Evolutionary conservation across 1,284 basidiomycete genomes (phyloP).

Genomic region (Quambalaria eucalypti): DNA sequence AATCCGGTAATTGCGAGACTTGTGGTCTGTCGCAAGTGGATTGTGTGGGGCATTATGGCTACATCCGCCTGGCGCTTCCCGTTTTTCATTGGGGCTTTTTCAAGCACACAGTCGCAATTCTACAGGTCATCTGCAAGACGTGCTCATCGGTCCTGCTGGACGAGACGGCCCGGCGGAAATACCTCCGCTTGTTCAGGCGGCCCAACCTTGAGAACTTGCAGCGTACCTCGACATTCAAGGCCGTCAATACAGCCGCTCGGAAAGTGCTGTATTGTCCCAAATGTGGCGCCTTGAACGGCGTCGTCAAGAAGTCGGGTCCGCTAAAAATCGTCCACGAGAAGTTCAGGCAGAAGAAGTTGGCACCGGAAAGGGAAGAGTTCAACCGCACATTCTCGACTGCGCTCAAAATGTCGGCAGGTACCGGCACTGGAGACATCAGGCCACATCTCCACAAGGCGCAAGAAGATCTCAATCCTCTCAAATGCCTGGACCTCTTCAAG

Average conservation of each 20-base stretch:
- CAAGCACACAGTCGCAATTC: constrained; percentile 82
- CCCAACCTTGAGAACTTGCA: constrained; percentile 89
- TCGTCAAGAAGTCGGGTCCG: constrained; percentile 90
- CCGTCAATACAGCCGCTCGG: constrained; percentile 78
- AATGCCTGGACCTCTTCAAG: constrained; percentile 85
- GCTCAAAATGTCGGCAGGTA: constrained; percentile 52
- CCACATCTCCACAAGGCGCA: constrained; percentile 80
- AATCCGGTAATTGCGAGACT: constrained; percentile 83
- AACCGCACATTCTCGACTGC: constrained; percentile 74
- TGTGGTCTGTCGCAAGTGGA: constrained; percentile 86
- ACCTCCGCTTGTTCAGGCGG: constrained; percentile 77
- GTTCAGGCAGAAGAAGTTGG: constrained; percentile 88
- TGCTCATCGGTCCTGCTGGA: constrained; percentile 90
- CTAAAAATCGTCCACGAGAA: constrained; percentile 97
- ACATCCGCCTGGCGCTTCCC: constrained; percentile 65
- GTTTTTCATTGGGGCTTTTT: constrained; percentile 97
- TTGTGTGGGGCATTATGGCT: constrained; percentile 92
- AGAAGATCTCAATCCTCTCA: constrained; percentile 90
- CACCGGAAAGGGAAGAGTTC: constrained; percentile 79
- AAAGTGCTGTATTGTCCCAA: constrained; percentile 88
- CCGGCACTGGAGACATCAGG: constrained; percentile 72
- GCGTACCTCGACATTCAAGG: constrained; percentile 72
- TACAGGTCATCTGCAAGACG: constrained; percentile 60
- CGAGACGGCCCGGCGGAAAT: constrained; percentile 73
- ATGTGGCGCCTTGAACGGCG: constrained; percentile 85